Evolutionary conservation across 202 grass and related monocot species (phyloP), one percentile per base, ranked within the genome.

Genomic region (Miscanthus sacchariflorus): DNA sequence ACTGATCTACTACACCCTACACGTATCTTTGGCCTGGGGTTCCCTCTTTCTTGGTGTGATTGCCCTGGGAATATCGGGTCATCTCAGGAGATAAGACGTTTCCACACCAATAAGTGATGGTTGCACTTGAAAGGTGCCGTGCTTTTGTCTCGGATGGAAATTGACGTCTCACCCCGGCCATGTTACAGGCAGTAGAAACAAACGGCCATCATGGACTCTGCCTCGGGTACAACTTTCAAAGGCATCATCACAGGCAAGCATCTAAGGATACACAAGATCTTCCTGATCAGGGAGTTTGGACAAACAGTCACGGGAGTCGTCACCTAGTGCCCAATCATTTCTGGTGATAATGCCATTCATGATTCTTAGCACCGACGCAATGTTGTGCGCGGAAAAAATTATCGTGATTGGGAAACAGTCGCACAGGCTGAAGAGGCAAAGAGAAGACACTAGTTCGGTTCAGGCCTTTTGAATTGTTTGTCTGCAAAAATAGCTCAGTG

Each of bases 51-150:
- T 28, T 78, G 52, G 78, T 78, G 66, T 83, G 74, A 73, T 89
- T 83, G 87, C 69, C 83, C 83, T n/a, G 39, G 24, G 87, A 89
- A 92, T 89, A 92, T 86, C 11, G 2, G 52, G 87, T 80, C 83
- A 86, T 86, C 49, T 76, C 83, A 30, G 19, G 2, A 80, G 87
- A 83, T 86, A 70, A 83, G 90, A 89, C 76, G 74, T 87, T 84
- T 61, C 9, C 84, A 75, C 80, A 76, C 69, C 84, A 87, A 76
- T 84, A 71, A 80, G 79, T 92, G 87, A 89, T 80, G 74, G 75
- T 80, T 87, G 84, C 80, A 45, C 80, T 70, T n/a, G 49, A 85
- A 43, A 83, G 68, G 79, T 73, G 71, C 45, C 28, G 5, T 77
- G 68, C 71, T 79, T 80, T 50, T 80, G 46, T 49, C 49, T 38